These are phyloP conservation scores for Sicyos edulis DNA, from an alignment of 306 rosid genomes.

Conservation along the genomic window DNA sequence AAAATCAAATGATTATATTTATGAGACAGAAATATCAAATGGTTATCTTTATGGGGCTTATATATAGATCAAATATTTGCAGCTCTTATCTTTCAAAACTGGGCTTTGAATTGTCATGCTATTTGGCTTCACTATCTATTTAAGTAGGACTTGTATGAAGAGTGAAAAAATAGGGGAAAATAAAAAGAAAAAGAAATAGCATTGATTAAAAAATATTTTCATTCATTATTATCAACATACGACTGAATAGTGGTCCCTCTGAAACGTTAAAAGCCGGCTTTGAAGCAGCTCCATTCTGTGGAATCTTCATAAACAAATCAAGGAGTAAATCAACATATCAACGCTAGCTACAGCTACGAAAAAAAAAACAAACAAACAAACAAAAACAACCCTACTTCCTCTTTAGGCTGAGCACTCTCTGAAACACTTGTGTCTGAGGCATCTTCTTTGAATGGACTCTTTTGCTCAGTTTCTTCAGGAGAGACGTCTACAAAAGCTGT, in stretches of 20 bases:
- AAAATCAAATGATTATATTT: neutral
- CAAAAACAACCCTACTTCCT: constrained; percentile 47
- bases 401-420: constrained; percentile 34
- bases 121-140: neutral
- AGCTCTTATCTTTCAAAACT: neutral
- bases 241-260: constrained; percentile 49
- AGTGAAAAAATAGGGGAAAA: neutral
- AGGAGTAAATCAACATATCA: constrained; percentile 21
- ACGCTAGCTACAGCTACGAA: constrained; percentile 12
- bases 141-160: constrained; percentile 1
- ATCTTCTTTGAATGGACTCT: constrained; percentile 69
- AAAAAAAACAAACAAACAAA: constrained; percentile 8
- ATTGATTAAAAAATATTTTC: neutral
- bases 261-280: constrained; percentile 42
- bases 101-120: neutral
- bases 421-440: constrained; percentile 35
- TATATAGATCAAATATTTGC: neutral
- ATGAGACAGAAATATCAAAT: constrained; percentile 7
- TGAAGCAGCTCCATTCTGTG: constrained; percentile 71
- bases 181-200: neutral
- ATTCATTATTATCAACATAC: constrained; percentile 31
- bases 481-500: constrained; percentile 93
- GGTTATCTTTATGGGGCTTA: neutral
- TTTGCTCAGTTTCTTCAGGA: constrained; percentile 63
- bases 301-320: constrained; percentile 41